Conservation (phyloP, 23 red algal species). For the Gracilaria caudata region DNA sequence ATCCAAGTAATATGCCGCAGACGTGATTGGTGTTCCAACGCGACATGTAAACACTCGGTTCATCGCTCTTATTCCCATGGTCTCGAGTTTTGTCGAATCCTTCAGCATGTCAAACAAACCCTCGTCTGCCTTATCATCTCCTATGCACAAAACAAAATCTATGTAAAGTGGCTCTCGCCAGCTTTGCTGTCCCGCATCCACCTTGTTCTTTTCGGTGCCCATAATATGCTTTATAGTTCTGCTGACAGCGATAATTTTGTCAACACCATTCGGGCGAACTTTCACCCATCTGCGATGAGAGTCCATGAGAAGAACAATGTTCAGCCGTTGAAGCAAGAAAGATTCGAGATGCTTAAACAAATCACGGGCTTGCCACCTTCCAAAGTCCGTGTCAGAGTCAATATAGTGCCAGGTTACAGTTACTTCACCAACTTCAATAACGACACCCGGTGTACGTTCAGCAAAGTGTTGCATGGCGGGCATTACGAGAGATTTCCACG, state of each 20-base stretch:
- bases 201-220: background rate
- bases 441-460: constrained; percentile 85
- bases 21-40: constrained; percentile 35
- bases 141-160: constrained; percentile 72
- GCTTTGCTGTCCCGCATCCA: background rate
- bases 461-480: constrained; percentile 78
- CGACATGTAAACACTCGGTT: constrained; percentile 59
- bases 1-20: constrained; percentile 58
- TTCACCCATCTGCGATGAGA: constrained; percentile 73
- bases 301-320: constrained; percentile 60
- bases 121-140: constrained; percentile 90
- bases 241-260: constrained; percentile 70
- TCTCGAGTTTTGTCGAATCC: constrained; percentile 25
- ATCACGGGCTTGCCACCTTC: constrained; percentile 85
- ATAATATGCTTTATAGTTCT: constrained; percentile 50
- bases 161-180: constrained; percentile 31
- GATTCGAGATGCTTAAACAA: constrained; percentile 87
- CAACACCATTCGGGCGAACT: constrained; percentile 70
- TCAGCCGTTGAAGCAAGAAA: constrained; percentile 52
- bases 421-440: constrained; percentile 85
- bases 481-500: constrained; percentile 67
- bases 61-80: constrained; percentile 28
- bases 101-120: constrained; percentile 79
- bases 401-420: constrained; percentile 89
- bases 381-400: constrained; percentile 89